Conservation (phyloP, 148 eudicot genomes). For the Fallopia convolvulus region DNA sequence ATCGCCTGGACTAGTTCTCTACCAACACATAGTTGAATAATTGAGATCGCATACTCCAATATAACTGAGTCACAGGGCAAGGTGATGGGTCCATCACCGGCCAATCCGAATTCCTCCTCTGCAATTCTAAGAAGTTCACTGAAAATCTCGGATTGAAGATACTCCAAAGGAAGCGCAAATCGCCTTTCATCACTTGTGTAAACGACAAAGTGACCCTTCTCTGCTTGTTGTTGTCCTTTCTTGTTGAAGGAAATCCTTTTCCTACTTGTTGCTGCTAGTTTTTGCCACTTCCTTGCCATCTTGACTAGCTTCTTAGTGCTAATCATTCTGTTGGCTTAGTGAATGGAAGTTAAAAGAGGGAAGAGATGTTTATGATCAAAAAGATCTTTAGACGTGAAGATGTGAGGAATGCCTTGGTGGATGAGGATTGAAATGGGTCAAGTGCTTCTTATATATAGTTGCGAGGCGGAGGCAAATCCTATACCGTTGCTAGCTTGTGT, state of each 20-base stretch:
- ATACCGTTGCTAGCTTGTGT: not conserved
- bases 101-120: not conserved
- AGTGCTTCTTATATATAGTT: not conserved
- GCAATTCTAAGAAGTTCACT: not conserved
- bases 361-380: not conserved
- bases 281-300: conserved; percentile 10
- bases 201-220: conserved; percentile 15
- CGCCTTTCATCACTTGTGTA: conserved; percentile 8
- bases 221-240: not conserved
- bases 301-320: conserved; percentile 9
- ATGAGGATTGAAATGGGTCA: not conserved
- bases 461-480: not conserved
- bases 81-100: too few species aligned
- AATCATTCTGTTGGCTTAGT: not conserved
- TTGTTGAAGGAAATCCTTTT: conserved; percentile 1
- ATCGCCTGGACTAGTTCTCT: conserved; percentile 20
- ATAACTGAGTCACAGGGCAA: conserved; percentile 11
- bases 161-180: conserved; percentile 10
- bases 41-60: conserved; percentile 20
- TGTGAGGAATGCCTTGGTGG: not conserved
- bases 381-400: too few species aligned
- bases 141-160: conserved; percentile 1
- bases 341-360: not conserved
- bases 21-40: conserved; percentile 17
- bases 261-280: conserved; percentile 2